phyloP scores from a whole-genome alignment of 495 filamentous ascomycete species.

The Hyaloscypha variabilis region DNA sequence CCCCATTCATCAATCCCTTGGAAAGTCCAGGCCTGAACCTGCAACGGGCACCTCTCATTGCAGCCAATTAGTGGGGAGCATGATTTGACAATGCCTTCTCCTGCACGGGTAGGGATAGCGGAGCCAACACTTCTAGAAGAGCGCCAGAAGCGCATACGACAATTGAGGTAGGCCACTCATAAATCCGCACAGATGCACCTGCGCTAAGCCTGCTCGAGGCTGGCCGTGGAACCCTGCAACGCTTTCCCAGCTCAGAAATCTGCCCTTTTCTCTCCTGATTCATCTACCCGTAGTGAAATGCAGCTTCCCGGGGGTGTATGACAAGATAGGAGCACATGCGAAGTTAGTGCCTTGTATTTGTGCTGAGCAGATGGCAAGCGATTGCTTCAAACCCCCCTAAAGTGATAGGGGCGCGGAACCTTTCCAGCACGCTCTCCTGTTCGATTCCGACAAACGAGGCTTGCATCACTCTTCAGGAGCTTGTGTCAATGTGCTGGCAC shows the following conservation, averaged over 20 bases:
- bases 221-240: conserved; percentile 23
- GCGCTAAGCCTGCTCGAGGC: conserved; percentile 28
- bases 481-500: conserved; percentile 34
- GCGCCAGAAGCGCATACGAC: conserved; percentile 20
- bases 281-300: conserved; percentile 20
- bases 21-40: background rate
- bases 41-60: background rate
- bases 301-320: conserved; percentile 17
- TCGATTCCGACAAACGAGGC: conserved; percentile 30
- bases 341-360: conserved; percentile 13
- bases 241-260: conserved; percentile 4
- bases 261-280: conserved; percentile 15
- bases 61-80: conserved; percentile 7
- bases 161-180: conserved; percentile 6
- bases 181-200: background rate
- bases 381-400: conserved; percentile 27
- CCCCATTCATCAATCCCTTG: conserved; percentile 5
- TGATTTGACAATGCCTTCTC: conserved; percentile 3
- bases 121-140: conserved; percentile 24
- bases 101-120: conserved; percentile 4
- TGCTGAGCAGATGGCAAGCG: conserved; percentile 13
- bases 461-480: conserved; percentile 30
- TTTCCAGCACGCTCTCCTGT: conserved; percentile 15
- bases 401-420: background rate
- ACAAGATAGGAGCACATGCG: background rate